These are phyloP conservation scores for Fusarium equiseti DNA, from an alignment of 2,329 filamentous ascomycete genomes.

Conservation along the genomic window DNA sequence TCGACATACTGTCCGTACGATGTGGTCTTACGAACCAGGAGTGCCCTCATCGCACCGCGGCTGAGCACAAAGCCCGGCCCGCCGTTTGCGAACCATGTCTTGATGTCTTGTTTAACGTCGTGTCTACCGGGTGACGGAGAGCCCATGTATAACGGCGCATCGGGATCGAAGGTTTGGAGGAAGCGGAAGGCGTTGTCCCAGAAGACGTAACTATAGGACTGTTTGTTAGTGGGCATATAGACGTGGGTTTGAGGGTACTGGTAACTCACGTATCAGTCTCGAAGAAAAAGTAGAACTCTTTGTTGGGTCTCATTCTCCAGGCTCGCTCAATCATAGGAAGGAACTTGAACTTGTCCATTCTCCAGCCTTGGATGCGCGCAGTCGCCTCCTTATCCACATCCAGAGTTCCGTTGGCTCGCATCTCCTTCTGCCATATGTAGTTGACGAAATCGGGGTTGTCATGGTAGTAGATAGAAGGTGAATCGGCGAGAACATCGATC, in stretches of 20 bases:
- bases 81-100: constrained; percentile 62
- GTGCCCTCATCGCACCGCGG: constrained; percentile 58
- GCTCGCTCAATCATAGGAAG: constrained; percentile 66
- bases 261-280: constrained; percentile 65
- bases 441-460: constrained; percentile 54
- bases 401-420: constrained; percentile 52
- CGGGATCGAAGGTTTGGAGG: constrained; percentile 61
- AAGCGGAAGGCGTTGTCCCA: constrained; percentile 62
- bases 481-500: constrained; percentile 60
- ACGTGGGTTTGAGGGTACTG: not conserved
- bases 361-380: constrained; percentile 60
- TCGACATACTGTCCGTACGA: constrained; percentile 55
- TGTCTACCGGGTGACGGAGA: constrained; percentile 58
- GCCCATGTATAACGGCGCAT: constrained; percentile 61
- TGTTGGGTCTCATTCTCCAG: constrained; percentile 60
- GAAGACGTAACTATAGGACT: constrained; percentile 44
- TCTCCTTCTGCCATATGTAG: constrained; percentile 57
- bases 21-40: constrained; percentile 51
- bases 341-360: constrained; percentile 69
- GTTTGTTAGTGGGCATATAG: constrained; percentile 6
- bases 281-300: constrained; percentile 67
- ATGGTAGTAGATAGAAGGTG: constrained; percentile 57
- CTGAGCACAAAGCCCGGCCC: constrained; percentile 62
- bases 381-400: constrained; percentile 48
- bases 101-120: constrained; percentile 48